phyloP scores from a whole-genome alignment of 495 filamentous ascomycete species.

The Penicillium coffeae region DNA sequence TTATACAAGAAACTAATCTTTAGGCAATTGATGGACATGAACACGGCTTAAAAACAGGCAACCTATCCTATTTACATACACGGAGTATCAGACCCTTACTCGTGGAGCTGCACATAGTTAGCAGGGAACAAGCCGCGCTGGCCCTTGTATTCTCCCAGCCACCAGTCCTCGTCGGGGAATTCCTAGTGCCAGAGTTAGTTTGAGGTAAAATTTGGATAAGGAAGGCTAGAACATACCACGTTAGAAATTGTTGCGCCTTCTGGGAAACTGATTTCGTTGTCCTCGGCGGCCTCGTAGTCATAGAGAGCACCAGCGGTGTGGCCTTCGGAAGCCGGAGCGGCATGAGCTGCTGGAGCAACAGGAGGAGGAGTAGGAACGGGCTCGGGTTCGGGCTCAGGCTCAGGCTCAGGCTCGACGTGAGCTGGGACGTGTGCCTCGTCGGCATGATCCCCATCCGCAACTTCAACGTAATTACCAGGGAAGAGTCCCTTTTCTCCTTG shows the following conservation, averaged over 20 bases:
- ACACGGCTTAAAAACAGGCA: too few species aligned
- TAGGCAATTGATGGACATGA: too few species aligned
- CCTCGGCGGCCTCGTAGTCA: conserved; percentile 96
- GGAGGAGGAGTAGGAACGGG: conserved; percentile 5
- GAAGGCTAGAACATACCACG: conserved; percentile 47
- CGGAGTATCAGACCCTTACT: conserved; percentile 28
- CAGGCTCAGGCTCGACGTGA: conserved; percentile 6
- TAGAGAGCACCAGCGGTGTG: conserved; percentile 80
- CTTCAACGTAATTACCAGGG: conserved; percentile 93
- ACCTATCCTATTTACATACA: conserved; percentile 9
- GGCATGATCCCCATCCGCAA: conserved; percentile 58
- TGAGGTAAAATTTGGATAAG: neutral
- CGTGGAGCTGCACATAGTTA: conserved; percentile 70
- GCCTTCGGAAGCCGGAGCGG: conserved; percentile 33
- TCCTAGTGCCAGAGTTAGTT: conserved; percentile 51
- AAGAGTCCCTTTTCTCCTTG: conserved; percentile 83
- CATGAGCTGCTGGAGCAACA: conserved; percentile 3
- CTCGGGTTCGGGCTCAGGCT: conserved; percentile 14
- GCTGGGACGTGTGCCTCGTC: conserved; percentile 20
- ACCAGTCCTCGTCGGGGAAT: conserved; percentile 99
- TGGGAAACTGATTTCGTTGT: conserved; percentile 93
- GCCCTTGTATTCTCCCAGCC: conserved; percentile 81
- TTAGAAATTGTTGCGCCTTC: conserved; percentile 74
- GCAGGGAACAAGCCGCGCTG: conserved; percentile 87
- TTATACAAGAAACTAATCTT: too few species aligned